Evolutionary conservation across 441 rosid genomes (phyloP).

Genomic region (Monsonia emarginata): DNA sequence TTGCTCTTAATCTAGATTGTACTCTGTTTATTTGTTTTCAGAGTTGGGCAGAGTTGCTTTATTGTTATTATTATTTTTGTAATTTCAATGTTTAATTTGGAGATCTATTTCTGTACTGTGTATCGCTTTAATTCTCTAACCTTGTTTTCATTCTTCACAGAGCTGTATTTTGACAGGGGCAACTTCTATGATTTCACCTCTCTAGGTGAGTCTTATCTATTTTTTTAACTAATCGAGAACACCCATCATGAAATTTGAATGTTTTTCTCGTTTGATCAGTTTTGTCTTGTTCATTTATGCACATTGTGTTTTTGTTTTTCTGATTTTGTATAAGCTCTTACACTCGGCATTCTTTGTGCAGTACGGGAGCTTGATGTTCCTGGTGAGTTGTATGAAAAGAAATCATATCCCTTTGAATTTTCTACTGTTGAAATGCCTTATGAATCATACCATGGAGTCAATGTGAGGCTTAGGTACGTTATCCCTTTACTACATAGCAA

Average conservation of each 20-base stretch:
- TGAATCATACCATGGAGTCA: slow-evolving; percentile 83
- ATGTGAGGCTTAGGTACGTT: slow-evolving; percentile 80
- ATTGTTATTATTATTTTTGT: not conserved
- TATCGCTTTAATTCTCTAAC: not conserved
- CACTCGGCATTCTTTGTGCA: slow-evolving; percentile 26
- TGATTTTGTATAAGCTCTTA: slow-evolving; percentile 7
- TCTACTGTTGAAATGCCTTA: slow-evolving; percentile 90
- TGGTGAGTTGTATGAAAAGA: slow-evolving; percentile 84
- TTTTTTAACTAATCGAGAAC: slow-evolving; percentile 3
- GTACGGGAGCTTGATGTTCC: slow-evolving; percentile 95
- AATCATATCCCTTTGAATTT: slow-evolving; percentile 85
- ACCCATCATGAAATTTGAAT: not conserved
- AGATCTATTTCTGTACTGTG: not conserved
- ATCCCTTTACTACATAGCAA: not conserved
- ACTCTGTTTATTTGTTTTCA: not conserved
- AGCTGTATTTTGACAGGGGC: slow-evolving; percentile 86
- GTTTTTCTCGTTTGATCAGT: not conserved
- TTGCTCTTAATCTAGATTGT: not conserved
- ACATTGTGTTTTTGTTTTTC: not conserved
- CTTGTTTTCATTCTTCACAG: slow-evolving; percentile 32
- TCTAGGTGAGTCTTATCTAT: slow-evolving; percentile 55
- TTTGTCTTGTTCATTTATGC: not conserved
- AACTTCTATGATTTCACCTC: slow-evolving; percentile 95
- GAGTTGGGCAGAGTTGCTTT: not conserved
- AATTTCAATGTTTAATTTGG: too few species aligned